Conservation (phyloP, 768 basidiomycete genomes). For the Russula dissimulans region DNA sequence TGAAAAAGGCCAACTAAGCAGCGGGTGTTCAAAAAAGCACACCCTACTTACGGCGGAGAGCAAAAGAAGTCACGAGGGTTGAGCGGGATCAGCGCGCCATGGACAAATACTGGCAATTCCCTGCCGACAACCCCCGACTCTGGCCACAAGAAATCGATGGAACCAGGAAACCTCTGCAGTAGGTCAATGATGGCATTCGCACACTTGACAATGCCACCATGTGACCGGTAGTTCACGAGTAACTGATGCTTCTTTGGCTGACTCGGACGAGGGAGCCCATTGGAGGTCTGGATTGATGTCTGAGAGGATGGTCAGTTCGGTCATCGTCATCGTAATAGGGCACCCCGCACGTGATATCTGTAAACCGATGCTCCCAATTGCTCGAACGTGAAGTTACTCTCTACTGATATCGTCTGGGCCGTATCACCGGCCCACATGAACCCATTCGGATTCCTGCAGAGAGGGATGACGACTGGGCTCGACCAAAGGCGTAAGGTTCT, state of each 20-base stretch:
- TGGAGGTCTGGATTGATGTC: neutral
- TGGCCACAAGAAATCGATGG: conserved; percentile 48
- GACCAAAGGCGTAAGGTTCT: too few species aligned
- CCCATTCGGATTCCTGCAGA: conserved; percentile 59
- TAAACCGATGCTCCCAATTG: conserved; percentile 61
- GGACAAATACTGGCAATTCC: conserved; percentile 49
- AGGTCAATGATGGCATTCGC: conserved; percentile 58
- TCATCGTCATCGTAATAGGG: too few species aligned
- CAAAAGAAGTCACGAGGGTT: neutral
- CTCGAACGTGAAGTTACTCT: conserved; percentile 63
- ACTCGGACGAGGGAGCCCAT: conserved; percentile 9
- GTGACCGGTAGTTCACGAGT: conserved; percentile 57
- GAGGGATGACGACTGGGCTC: conserved; percentile 43
- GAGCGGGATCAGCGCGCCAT: conserved; percentile 30
- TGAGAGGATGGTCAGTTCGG: neutral
- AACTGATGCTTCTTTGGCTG: conserved; percentile 44
- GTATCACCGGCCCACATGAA: conserved; percentile 77
- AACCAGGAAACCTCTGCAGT: conserved; percentile 44
- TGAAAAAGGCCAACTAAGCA: conserved; percentile 15
- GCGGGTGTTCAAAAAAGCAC: neutral
- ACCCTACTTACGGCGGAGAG: neutral
- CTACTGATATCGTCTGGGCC: conserved; percentile 66
- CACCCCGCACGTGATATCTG: conserved; percentile 43
- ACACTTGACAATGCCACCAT: conserved; percentile 65
- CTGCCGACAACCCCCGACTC: conserved; percentile 47